Percentiles rank a stretch among this genome's conserved stretches.
These are phyloP conservation scores for Cymbopogon flexuosus DNA, from an alignment of 202 grass and related monocot genomes.

Conservation along the genomic window DNA sequence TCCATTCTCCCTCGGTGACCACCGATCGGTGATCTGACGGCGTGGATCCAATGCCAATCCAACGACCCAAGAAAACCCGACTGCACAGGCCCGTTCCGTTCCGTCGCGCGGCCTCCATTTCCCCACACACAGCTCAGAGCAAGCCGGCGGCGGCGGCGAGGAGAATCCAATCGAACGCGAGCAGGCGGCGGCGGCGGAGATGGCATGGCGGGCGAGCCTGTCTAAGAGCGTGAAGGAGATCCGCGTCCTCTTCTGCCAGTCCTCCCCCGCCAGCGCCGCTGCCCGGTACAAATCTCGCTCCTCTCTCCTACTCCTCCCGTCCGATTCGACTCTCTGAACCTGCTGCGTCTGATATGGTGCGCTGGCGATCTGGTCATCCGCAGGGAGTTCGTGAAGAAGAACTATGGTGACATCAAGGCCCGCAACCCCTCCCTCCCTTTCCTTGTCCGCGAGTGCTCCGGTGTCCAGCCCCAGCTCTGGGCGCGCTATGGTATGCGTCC, in stretches of 20 bases:
- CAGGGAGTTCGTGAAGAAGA: slow-evolving; percentile 86
- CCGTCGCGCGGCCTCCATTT: not conserved
- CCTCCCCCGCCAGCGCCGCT: slow-evolving; percentile 66
- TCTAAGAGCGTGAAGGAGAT: slow-evolving; percentile 79
- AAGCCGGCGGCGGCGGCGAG: not conserved
- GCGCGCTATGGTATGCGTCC: slow-evolving; percentile 65
- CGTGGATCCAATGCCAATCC: not conserved
- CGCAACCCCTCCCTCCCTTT: slow-evolving; percentile 72
- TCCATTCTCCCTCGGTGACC: not conserved
- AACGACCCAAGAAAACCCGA: not conserved
- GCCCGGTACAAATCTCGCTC: slow-evolving; percentile 37
- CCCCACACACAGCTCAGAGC: not conserved
- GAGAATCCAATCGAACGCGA: not conserved
- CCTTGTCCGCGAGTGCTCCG: slow-evolving; percentile 92
- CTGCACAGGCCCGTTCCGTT: not conserved
- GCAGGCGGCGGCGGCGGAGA: slow-evolving; percentile 35
- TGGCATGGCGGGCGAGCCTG: slow-evolving; percentile 70
- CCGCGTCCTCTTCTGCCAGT: slow-evolving; percentile 80
- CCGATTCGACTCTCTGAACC: not conserved
- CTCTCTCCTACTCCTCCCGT: not conserved
- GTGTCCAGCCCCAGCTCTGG: slow-evolving; percentile 88
- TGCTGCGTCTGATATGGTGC: not conserved
- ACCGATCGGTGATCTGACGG: not conserved
- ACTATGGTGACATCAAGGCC: slow-evolving; percentile 84
- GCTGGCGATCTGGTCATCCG: not conserved